phyloP scores from a whole-genome alignment of 768 basidiomycete genomes.

The Russula ochroleuca region DNA sequence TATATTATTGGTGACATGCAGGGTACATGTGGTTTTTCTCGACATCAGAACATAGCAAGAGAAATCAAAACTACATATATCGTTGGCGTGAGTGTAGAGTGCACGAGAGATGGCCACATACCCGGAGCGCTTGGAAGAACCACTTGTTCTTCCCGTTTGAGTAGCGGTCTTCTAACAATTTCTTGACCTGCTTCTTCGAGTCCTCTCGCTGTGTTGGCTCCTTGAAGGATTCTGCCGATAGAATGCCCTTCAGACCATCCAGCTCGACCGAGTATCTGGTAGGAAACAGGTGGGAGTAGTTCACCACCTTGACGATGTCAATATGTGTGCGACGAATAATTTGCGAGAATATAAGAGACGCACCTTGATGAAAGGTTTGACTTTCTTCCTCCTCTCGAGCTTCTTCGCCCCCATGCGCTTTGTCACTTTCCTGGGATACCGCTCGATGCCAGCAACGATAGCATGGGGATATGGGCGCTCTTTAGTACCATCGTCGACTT shows the following conservation, averaged over 20 bases:
- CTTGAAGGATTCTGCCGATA: slow-evolving; percentile 90
- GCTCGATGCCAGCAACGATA: slow-evolving; percentile 96
- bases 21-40: too few relatives aligned
- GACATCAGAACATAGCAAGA: too few relatives aligned
- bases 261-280: slow-evolving; percentile 94
- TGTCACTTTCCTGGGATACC: slow-evolving; percentile 97
- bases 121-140: slow-evolving; percentile 89
- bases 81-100: too few relatives aligned
- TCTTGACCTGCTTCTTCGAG: slow-evolving; percentile 95
- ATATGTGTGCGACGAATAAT: neutral
- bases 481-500: slow-evolving; percentile 94
- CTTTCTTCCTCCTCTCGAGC: slow-evolving; percentile 85
- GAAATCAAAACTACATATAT: too few relatives aligned
- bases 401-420: slow-evolving; percentile 97
- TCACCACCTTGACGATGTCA: slow-evolving; percentile 59
- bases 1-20: too few relatives aligned
- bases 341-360: slow-evolving; percentile 29
- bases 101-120: slow-evolving; percentile 37
- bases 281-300: slow-evolving; percentile 62
- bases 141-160: slow-evolving; percentile 92
- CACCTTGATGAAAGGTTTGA: slow-evolving; percentile 99
- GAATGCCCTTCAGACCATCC: slow-evolving; percentile 74
- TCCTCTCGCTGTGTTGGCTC: slow-evolving; percentile 94
- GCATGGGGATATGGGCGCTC: slow-evolving; percentile 96
- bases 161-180: slow-evolving; percentile 94